A percentile compares a stretch with the other conserved stretches of the same genome.
Conservation (phyloP, 352 stramenopile species). For the Phytophthora tubulina region DNA sequence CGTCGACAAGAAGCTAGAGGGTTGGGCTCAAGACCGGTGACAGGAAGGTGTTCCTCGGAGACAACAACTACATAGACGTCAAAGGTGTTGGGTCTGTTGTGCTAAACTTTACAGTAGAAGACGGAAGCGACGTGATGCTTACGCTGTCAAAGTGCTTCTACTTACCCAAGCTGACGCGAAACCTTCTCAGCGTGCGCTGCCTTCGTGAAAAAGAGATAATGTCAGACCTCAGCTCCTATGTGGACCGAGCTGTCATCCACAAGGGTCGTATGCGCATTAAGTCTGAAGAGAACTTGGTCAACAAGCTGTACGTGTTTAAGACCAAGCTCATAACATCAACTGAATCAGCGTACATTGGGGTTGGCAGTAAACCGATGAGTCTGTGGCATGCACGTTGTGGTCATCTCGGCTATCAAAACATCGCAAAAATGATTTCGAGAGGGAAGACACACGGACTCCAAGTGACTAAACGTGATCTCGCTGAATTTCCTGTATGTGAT, state of each 20-base stretch:
- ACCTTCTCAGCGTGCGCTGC: too few relatives aligned
- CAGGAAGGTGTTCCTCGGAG: constrained; percentile 12
- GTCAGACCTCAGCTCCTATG: constrained; percentile 8
- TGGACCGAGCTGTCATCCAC: constrained; percentile 11
- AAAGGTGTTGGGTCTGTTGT: constrained; percentile 7
- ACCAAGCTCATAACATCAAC: constrained; percentile 8
- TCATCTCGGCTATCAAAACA: constrained; percentile 17
- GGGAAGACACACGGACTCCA: neutral
- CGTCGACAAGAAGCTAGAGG: too few relatives aligned
- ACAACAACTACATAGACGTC: constrained; percentile 20
- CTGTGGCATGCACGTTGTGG: constrained; percentile 16
- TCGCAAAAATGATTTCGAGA: constrained; percentile 11
- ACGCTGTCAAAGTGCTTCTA: too few relatives aligned
- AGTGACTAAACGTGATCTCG: neutral
- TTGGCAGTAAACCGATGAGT: constrained; percentile 1
- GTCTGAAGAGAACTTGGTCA: constrained; percentile 3
- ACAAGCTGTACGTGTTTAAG: constrained; percentile 21
- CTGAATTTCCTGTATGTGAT: constrained; percentile 12
- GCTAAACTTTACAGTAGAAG: neutral
- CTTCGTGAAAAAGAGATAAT: too few relatives aligned
- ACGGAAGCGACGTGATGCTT: constrained; percentile 3
- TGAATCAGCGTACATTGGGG: constrained; percentile 10
- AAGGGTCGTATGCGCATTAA: constrained; percentile 5
- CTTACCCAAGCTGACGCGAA: too few relatives aligned
- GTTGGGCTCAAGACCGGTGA: neutral